A percentile compares a stretch with the other conserved stretches of the same genome.
These are phyloP conservation scores for Chalciporus piperatoides DNA, from an alignment of 1,284 basidiomycete genomes.

Conservation along the genomic window DNA sequence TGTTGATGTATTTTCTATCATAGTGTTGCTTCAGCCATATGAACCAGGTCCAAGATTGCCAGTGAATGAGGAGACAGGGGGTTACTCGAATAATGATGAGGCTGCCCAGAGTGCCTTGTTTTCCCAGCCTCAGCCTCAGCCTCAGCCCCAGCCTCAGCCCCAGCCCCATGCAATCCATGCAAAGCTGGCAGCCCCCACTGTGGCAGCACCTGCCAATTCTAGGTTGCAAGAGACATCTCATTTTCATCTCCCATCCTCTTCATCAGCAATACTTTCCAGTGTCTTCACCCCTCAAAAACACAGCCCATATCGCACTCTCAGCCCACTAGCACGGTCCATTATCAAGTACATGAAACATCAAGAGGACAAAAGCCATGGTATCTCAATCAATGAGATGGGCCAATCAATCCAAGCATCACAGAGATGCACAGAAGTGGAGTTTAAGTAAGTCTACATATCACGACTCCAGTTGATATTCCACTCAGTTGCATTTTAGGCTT, in stretches of 20 bases:
- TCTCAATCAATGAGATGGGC: constrained; percentile 19
- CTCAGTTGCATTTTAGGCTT: constrained; percentile 11
- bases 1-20: background rate
- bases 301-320: constrained; percentile 19
- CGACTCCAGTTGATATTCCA: background rate
- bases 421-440: constrained; percentile 22
- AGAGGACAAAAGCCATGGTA: background rate
- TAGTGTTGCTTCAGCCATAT: constrained; percentile 7
- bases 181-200: background rate
- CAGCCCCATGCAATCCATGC: background rate
- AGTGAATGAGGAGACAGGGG: background rate
- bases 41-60: background rate
- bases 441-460: constrained; percentile 18
- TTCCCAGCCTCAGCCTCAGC: background rate
- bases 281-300: constrained; percentile 24
- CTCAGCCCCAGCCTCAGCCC: background rate
- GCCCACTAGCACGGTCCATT: constrained; percentile 20
- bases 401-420: constrained; percentile 9
- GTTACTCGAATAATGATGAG: background rate
- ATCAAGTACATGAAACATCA: constrained; percentile 20
- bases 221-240: background rate
- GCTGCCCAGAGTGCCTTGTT: background rate
- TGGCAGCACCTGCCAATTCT: background rate
- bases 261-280: constrained; percentile 11
- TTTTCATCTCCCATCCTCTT: background rate